Base-by-base conservation (phyloP, 2,329 filamentous ascomycete species). In the Nigrospora osmanthi region DNA sequence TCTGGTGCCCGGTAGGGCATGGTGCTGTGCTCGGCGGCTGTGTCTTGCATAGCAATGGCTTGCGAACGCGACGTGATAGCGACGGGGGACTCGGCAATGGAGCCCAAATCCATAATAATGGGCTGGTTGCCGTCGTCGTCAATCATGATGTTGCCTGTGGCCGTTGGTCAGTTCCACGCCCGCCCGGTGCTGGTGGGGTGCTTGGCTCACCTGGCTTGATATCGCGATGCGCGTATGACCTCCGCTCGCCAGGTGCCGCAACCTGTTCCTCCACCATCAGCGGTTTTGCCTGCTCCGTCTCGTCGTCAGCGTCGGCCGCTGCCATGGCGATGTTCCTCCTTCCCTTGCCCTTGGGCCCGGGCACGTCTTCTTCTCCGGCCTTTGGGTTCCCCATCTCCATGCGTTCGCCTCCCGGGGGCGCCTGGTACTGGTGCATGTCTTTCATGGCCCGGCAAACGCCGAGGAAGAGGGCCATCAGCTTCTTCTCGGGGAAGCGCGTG, bases 1-100 rank as follows among this genome's bases (percentile, higher is more conserved):
- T 98, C 93, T 0, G 93, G 93, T 1, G 93, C 93, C 48, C 93
- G 89, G 69, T 98, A 98, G 0, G 93, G 90, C 91, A 98, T 97
- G 35, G 93, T 98, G 52, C 84, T 91, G 72, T 97, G 91, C 65
- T 98, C 93, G 44, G 91, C 93, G 17, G 93, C 93, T 35, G 81
- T 87, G 65, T 98, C 93, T 68, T 97, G 93, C 33, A 95, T 87
- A 43, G 90, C 88, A 40, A 98, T 80, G 38, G 93, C 93, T 44
- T 94, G 76, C 3, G 89, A 94, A 49, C 91, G 84, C 15, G 87
- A 93, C 5, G 91, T 95, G 54, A 97, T 91, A 23, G 87, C 80
- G 46, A 89, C 87, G 2, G 93, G 93, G 2, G 88, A 89, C 15
- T 86, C 86, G 35, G 89, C 85, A 46, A 98, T 75, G 46, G 89